phyloP scores from a whole-genome alignment of 1,139 yeast genomes.

The Nematodospora anomalae region DNA sequence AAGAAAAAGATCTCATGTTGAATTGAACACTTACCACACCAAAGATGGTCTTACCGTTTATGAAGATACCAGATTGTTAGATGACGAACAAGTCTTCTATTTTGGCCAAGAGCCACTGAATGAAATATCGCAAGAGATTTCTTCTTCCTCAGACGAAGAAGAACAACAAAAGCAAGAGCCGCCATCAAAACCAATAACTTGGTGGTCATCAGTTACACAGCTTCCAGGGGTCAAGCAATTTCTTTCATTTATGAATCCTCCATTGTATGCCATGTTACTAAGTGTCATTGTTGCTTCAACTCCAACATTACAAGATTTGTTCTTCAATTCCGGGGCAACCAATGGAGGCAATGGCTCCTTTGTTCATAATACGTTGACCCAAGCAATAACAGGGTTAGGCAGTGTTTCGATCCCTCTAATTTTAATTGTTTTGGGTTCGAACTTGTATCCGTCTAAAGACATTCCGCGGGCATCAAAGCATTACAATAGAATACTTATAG shows the following conservation, averaged over 20 bases:
- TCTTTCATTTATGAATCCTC: slow-evolving; percentile 81
- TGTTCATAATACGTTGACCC: slow-evolving; percentile 72
- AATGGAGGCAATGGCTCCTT: slow-evolving; percentile 33
- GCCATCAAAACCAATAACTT: not conserved
- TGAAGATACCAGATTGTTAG: slow-evolving; percentile 14
- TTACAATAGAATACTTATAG: slow-evolving; percentile 59
- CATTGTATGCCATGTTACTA: slow-evolving; percentile 85
- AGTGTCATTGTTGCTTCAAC: slow-evolving; percentile 83
- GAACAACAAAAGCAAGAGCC: not conserved
- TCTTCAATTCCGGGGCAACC: slow-evolving; percentile 51
- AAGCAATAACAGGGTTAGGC: slow-evolving; percentile 77
- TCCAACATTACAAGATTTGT: slow-evolving; percentile 62
- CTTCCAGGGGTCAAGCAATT: slow-evolving; percentile 23
- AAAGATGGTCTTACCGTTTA: slow-evolving; percentile 14
- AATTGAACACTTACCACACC: slow-evolving; percentile 34
- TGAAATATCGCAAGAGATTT: slow-evolving; percentile 15
- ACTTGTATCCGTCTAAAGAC: slow-evolving; percentile 64
- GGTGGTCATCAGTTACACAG: slow-evolving; percentile 4
- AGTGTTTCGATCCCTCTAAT: slow-evolving; percentile 86
- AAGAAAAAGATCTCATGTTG: slow-evolving; percentile 48
- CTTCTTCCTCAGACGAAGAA: slow-evolving; percentile 1
- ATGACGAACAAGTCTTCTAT: slow-evolving; percentile 11
- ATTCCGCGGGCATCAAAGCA: slow-evolving; percentile 64
- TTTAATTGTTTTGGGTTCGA: slow-evolving; percentile 74
- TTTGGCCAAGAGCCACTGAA: slow-evolving; percentile 10